phyloP scores from a whole-genome alignment of 1,284 basidiomycete species.

The Veloporphyrellus conicus region DNA sequence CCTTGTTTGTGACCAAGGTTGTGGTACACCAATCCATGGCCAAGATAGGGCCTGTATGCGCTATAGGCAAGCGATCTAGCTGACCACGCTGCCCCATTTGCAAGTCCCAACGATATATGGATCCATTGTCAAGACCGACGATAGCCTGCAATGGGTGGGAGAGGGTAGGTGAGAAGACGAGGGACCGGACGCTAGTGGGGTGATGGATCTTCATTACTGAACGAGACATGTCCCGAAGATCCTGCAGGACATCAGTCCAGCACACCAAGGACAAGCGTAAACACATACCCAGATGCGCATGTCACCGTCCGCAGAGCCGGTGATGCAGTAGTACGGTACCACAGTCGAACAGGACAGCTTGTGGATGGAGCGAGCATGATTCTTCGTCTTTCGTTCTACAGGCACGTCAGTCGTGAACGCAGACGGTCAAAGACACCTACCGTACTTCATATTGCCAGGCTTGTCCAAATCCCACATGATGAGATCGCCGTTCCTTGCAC shows the following conservation, averaged over 20 bases:
- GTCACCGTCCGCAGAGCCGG: conserved; percentile 79
- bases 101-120: conserved; percentile 71
- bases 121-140: conserved; percentile 79
- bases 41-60: conserved; percentile 74
- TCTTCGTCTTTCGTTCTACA: conserved; percentile 66
- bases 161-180: conserved; percentile 67
- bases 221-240: conserved; percentile 67
- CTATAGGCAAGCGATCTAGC: conserved; percentile 72
- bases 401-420: conserved; percentile 13
- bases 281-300: conserved; percentile 73
- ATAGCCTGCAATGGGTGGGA: conserved; percentile 67
- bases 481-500: conserved; percentile 78
- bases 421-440: conserved; percentile 39
- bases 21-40: conserved; percentile 71
- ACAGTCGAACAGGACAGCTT: conserved; percentile 60
- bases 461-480: conserved; percentile 82
- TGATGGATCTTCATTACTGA: conserved; percentile 72
- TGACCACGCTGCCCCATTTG: conserved; percentile 67
- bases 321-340: conserved; percentile 69
- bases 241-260: conserved; percentile 42
- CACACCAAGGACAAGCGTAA: neutral
- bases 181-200: conserved; percentile 64
- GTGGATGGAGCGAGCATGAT: conserved; percentile 75
- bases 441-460: conserved; percentile 63
- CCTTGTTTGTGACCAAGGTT: conserved; percentile 18